These are phyloP conservation scores for Cyberlindnera veronae DNA, from an alignment of 805 yeast genomes.

Conservation along the genomic window DNA sequence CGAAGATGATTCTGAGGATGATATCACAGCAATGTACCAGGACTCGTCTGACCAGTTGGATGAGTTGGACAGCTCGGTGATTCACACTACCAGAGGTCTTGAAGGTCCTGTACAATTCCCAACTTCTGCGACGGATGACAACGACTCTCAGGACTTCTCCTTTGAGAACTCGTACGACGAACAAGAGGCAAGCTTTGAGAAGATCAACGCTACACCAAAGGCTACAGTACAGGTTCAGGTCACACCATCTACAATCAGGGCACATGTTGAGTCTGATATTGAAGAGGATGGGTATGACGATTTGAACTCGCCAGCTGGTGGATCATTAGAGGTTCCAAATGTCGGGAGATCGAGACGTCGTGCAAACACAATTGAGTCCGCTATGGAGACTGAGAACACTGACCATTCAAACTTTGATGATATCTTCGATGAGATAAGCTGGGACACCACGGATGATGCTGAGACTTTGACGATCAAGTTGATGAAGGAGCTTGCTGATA, in stretches of 20 bases:
- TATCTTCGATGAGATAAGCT: constrained; percentile 70
- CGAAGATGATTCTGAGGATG: constrained; percentile 26
- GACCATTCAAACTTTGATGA: constrained; percentile 46
- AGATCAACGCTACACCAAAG: constrained; percentile 10
- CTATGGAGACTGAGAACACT: constrained; percentile 28
- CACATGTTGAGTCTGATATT: constrained; percentile 15
- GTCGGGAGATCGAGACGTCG: constrained; percentile 17
- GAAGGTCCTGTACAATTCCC: constrained; percentile 6
- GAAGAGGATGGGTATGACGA: constrained; percentile 25
- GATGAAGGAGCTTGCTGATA: constrained; percentile 51
- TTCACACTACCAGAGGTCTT: background rate
- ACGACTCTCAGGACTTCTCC: constrained; percentile 18
- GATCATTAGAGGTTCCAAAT: constrained; percentile 8
- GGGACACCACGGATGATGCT: constrained; percentile 69
- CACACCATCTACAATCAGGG: constrained; percentile 18
- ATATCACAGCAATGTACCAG: constrained; percentile 24
- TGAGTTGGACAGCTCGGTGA: constrained; percentile 8
- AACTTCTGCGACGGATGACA: background rate
- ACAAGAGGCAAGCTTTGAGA: constrained; percentile 11
- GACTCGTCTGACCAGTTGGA: constrained; percentile 12
- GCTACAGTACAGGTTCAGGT: background rate
- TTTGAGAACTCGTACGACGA: constrained; percentile 19
- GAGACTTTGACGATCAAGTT: constrained; percentile 55
- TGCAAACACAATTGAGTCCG: constrained; percentile 30
- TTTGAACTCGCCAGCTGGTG: constrained; percentile 7